Base-by-base conservation (phyloP, 2,329 filamentous ascomycete species). In the Hansfordia pulvinata region DNA sequence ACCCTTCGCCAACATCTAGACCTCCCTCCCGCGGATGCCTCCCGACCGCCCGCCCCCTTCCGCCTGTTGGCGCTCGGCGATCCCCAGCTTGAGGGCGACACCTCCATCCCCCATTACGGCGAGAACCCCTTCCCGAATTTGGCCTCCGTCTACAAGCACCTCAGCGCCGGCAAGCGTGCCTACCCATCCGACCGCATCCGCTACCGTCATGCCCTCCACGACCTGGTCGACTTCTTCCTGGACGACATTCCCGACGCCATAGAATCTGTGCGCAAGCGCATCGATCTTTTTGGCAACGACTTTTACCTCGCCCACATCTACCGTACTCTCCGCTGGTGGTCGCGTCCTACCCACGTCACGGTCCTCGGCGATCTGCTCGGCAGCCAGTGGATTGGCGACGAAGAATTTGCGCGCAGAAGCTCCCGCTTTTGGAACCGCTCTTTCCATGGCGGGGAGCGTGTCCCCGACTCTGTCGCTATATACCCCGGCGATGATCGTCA, bases 241-340 rank as follows among this genome's bases (percentile, higher is more conserved):
- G 64, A 76, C 30, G 85, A 93, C 47, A 54, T 85, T 3, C 74
- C 73, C 6, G 66, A 70, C 37, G 62, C 75, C 11, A 38, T 86
- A 26, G 62, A 74, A 38, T 76, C 74, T 2, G 58, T 66, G 26
- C 69, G 82, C 36, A 98, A 98, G 56, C 67, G 70, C 11, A 51
- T 98, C 39, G 90, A 98, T 51, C 68, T 94, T 2, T 70, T 85
- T 43, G 90, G 90, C 4, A 98, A 98, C 52, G 90, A 98, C 53
- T 82, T 75, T 44, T 98, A 96, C 52, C 69, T 98, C 17, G 83
- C 81, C 12, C 90, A 98, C 50, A 85, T 94, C 31, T 94, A 92
- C 53, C 70, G 83, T 10, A 80, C 75, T 0, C 53, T 93, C 26
- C 66, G 70, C 38, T 93, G 85, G 83, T 92, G 81, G 77, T 70